A percentile compares a stretch with the other conserved stretches of the same genome.
These are phyloP conservation scores for Macrophomina tecta DNA, from an alignment of 2,329 filamentous ascomycete species.

Conservation along the genomic window DNA sequence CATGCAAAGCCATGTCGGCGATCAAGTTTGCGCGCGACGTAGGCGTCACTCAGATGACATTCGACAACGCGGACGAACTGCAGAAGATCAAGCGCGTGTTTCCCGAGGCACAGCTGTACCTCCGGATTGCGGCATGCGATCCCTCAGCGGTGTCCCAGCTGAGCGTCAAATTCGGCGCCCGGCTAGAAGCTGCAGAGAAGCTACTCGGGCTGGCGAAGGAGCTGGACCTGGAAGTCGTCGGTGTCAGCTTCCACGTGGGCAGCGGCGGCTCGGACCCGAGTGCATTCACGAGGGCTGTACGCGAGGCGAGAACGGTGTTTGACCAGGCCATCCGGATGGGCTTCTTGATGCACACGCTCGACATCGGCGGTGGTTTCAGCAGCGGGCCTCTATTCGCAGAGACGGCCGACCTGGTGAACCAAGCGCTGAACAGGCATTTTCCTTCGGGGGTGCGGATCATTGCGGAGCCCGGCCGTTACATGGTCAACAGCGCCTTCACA, in stretches of 20 bases:
- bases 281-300: slow-evolving; percentile 83
- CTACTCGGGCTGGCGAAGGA: slow-evolving; percentile 77
- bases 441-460: slow-evolving; percentile 82
- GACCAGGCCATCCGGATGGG: slow-evolving; percentile 76
- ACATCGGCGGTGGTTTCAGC: slow-evolving; percentile 94
- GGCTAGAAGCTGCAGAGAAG: slow-evolving; percentile 75
- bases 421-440: slow-evolving; percentile 82
- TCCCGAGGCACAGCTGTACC: slow-evolving; percentile 82
- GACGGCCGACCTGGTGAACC: slow-evolving; percentile 45
- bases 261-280: slow-evolving; percentile 89
- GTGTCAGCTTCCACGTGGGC: slow-evolving; percentile 93
- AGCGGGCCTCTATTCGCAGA: slow-evolving; percentile 65
- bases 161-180: slow-evolving; percentile 92
- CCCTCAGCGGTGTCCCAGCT: slow-evolving; percentile 87
- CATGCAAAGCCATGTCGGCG: slow-evolving; percentile 96
- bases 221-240: slow-evolving; percentile 82
- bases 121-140: slow-evolving; percentile 92
- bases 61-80: slow-evolving; percentile 93
- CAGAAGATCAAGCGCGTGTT: slow-evolving; percentile 90
- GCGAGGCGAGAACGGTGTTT: slow-evolving; percentile 82
- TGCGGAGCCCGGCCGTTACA: slow-evolving; percentile 91
- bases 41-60: slow-evolving; percentile 93
- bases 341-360: slow-evolving; percentile 78
- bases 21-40: slow-evolving; percentile 80
- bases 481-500: slow-evolving; percentile 85